Percentiles rank a stretch among this genome's conserved stretches.
These are phyloP conservation scores for Panellus pusillus DNA, from an alignment of 768 basidiomycete genomes.

Conservation along the genomic window DNA sequence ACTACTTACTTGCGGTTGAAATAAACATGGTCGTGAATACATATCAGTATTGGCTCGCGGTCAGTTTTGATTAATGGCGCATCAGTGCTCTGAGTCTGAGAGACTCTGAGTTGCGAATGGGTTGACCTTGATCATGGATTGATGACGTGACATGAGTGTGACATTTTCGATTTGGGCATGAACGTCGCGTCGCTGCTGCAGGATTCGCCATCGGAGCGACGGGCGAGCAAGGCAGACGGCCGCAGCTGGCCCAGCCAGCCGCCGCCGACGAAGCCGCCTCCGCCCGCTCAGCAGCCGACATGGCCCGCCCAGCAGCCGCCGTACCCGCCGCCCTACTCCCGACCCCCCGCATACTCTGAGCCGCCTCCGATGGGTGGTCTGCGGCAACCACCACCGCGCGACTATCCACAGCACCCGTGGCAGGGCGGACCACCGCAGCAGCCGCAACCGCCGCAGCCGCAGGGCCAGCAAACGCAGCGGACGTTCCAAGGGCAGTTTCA, in stretches of 20 bases:
- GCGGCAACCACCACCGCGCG: constrained; percentile 6
- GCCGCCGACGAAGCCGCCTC: neutral
- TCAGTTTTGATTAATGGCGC: too few species aligned
- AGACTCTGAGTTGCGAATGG: too few species aligned
- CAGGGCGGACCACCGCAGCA: neutral
- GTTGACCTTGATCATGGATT: too few species aligned
- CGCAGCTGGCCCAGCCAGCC: constrained; percentile 2
- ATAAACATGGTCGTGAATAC: too few species aligned
- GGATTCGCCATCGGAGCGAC: constrained; percentile 61
- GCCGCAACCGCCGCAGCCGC: too few species aligned
- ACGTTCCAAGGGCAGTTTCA: constrained; percentile 24
- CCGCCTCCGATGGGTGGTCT: constrained; percentile 14
- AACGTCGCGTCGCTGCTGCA: constrained; percentile 71
- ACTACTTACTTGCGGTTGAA: too few species aligned
- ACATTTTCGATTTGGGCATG: constrained; percentile 37
- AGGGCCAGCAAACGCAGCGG: neutral
- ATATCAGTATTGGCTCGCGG: too few species aligned
- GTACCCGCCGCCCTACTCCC: constrained; percentile 5
- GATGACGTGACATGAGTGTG: too few species aligned
- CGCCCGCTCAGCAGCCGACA: neutral
- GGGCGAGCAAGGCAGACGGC: neutral
- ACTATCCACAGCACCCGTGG: neutral
- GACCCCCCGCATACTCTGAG: constrained; percentile 16
- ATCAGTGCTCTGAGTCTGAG: constrained; percentile 9
- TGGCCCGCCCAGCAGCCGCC: too few species aligned